A percentile compares a stretch with the other conserved stretches of the same genome.
Evolutionary conservation across 768 basidiomycete species (phyloP).

Genomic region (Russula abietina): DNA sequence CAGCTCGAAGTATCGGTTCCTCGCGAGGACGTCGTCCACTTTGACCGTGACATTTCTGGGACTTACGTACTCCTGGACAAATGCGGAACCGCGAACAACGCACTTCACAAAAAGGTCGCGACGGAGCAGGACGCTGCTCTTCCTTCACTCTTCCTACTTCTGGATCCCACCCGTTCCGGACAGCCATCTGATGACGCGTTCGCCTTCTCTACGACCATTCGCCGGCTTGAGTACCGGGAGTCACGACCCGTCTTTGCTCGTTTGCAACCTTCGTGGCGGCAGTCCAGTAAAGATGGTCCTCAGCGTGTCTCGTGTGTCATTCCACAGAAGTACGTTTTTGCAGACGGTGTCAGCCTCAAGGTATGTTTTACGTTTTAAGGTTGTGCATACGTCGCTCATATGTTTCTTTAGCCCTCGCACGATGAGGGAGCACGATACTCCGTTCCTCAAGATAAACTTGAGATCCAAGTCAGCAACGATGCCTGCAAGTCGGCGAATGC

Average conservation of each 20-base stretch:
- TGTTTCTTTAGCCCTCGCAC: slow-evolving; percentile 19
- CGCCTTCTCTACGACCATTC: slow-evolving; percentile 74
- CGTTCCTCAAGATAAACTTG: slow-evolving; percentile 50
- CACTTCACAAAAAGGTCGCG: slow-evolving; percentile 62
- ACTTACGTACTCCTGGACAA: slow-evolving; percentile 71
- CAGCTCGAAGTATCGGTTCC: slow-evolving; percentile 58
- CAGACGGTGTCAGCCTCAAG: slow-evolving; percentile 44
- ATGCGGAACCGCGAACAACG: slow-evolving; percentile 84
- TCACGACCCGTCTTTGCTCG: slow-evolving; percentile 70
- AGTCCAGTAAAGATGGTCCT: slow-evolving; percentile 45
- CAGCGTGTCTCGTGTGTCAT: slow-evolving; percentile 52
- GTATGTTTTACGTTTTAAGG: slow-evolving; percentile 36
- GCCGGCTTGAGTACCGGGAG: slow-evolving; percentile 77
- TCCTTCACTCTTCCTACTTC: slow-evolving; percentile 70
- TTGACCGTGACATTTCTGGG: slow-evolving; percentile 82
- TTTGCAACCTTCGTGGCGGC: slow-evolving; percentile 74
- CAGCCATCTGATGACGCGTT: slow-evolving; percentile 72
- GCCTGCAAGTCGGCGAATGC: slow-evolving; percentile 74
- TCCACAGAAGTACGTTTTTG: slow-evolving; percentile 58
- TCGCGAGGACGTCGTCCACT: slow-evolving; percentile 37
- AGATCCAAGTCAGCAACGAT: slow-evolving; percentile 47
- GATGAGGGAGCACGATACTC: slow-evolving; percentile 56
- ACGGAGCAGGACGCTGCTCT: slow-evolving; percentile 40
- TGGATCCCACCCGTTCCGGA: slow-evolving; percentile 80
- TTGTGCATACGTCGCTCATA: neutral